phyloP scores from a whole-genome alignment of 805 yeast genomes.

The Debaryomyces maramus region DNA sequence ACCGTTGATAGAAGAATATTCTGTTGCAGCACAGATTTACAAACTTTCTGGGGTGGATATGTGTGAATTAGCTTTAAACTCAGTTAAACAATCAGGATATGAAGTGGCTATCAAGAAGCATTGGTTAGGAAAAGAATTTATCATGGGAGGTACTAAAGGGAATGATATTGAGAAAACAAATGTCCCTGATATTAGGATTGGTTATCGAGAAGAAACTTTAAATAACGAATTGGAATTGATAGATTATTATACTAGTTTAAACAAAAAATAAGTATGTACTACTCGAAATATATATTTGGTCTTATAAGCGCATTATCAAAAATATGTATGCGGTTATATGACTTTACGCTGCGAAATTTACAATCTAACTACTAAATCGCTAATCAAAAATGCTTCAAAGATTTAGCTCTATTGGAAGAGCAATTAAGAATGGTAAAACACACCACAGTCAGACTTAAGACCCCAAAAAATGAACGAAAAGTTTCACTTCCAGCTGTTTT shows the following conservation, averaged over 20 bases:
- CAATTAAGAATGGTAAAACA: constrained; percentile 1
- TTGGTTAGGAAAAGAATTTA: constrained; percentile 80
- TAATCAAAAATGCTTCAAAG: background rate
- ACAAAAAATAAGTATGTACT: constrained; percentile 3
- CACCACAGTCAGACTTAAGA: background rate
- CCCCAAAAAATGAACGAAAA: background rate
- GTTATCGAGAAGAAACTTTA: constrained; percentile 81
- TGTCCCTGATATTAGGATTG: constrained; percentile 86
- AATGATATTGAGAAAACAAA: constrained; percentile 92
- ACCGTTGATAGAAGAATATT: constrained; percentile 95
- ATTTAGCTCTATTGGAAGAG: background rate
- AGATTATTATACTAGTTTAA: constrained; percentile 48
- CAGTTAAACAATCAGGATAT: constrained; percentile 93
- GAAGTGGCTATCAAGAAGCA: constrained; percentile 83
- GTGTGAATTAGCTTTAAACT: constrained; percentile 94
- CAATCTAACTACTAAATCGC: background rate
- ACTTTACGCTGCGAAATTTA: constrained; percentile 8
- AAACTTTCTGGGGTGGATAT: constrained; percentile 92
- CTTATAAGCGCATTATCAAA: constrained; percentile 9
- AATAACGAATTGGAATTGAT: constrained; percentile 69
- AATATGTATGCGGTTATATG: constrained; percentile 10
- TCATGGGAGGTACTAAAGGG: constrained; percentile 64
- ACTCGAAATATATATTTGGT: background rate
- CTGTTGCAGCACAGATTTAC: constrained; percentile 97
- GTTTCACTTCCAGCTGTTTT: constrained; percentile 20